Evolutionary conservation across 2,329 filamentous ascomycete genomes (phyloP).

Genomic region (Penicillium sp.): DNA sequence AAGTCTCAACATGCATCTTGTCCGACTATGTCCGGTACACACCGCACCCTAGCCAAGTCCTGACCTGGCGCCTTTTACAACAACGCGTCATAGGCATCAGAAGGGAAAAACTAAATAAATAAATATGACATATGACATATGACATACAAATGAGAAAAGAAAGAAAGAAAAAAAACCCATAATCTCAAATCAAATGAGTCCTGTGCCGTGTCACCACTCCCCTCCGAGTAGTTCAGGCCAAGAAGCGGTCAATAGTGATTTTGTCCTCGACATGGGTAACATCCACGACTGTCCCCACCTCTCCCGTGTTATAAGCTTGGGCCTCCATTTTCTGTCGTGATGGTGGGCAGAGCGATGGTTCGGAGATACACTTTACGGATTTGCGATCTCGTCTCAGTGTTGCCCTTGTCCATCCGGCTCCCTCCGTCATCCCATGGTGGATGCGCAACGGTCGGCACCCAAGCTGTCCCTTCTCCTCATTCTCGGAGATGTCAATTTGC

Average conservation of each 20-base stretch:
- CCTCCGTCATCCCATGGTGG: constrained; percentile 16
- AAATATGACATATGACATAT: constrained; percentile 1
- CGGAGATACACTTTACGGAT: constrained; percentile 18
- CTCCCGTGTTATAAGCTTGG: constrained; percentile 23
- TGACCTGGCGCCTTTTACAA: not conserved
- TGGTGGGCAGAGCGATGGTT: constrained; percentile 8
- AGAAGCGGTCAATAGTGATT: constrained; percentile 15
- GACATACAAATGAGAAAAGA: constrained; percentile 4
- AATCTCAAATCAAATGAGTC: not conserved
- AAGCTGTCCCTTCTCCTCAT: not conserved
- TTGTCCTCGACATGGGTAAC: not conserved
- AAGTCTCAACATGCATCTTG: constrained; percentile 4
- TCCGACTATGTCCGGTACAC: not conserved
- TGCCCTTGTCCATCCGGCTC: constrained; percentile 22
- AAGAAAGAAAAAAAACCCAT: not conserved
- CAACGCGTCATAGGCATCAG: constrained; percentile 21
- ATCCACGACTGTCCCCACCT: constrained; percentile 13
- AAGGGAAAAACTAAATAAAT: not conserved
- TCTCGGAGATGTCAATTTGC: no score
- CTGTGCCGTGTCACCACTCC: constrained; percentile 19
- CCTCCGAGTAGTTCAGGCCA: not conserved
- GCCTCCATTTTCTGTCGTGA: constrained; percentile 17
- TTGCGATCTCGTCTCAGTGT: constrained; percentile 6
- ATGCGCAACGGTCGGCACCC: constrained; percentile 10
- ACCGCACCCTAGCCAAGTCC: not conserved